Percentiles rank a stretch among this genome's conserved stretches.
Conservation (phyloP, 2,329 filamentous ascomycete genomes). For the Emmonsia crescens region DNA sequence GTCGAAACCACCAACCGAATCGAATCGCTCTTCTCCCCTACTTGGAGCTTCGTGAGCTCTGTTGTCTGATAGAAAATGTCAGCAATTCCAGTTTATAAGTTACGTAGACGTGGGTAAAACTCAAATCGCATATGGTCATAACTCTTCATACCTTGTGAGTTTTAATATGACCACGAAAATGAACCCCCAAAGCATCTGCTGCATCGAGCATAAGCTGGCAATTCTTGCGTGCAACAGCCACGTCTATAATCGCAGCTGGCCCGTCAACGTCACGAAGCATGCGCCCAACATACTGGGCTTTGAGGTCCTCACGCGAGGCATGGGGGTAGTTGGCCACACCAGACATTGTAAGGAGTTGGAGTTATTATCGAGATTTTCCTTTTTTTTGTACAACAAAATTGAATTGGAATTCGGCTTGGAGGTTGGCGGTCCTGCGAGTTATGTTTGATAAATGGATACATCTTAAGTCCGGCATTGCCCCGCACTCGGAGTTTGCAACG, state of each 20-base stretch:
- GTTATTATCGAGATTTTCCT: neutral
- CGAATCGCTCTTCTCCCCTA: slow-evolving; percentile 44
- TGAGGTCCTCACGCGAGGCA: slow-evolving; percentile 9
- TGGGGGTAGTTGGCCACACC: slow-evolving; percentile 13
- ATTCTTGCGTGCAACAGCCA: slow-evolving; percentile 53
- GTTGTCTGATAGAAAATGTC: slow-evolving; percentile 36
- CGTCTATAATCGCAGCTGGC: slow-evolving; percentile 57
- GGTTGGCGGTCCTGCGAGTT: neutral
- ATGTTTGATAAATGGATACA: neutral
- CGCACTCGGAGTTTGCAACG: neutral
- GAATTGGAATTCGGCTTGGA: neutral
- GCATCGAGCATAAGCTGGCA: slow-evolving; percentile 61
- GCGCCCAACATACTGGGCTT: slow-evolving; percentile 44
- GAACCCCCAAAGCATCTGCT: slow-evolving; percentile 47
- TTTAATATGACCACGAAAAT: slow-evolving; percentile 67
- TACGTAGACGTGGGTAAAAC: neutral
- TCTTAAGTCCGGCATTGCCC: neutral
- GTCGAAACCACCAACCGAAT: slow-evolving; percentile 60
- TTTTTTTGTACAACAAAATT: neutral
- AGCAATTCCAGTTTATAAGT: slow-evolving; percentile 1
- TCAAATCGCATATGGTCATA: neutral
- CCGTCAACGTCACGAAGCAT: slow-evolving; percentile 49
- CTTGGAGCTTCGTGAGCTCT: slow-evolving; percentile 56
- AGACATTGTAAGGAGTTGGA: slow-evolving; percentile 5
- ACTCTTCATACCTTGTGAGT: slow-evolving; percentile 53